phyloP scores from a whole-genome alignment of 2,329 filamentous ascomycete genomes.

The Hypocrella siamensis region DNA sequence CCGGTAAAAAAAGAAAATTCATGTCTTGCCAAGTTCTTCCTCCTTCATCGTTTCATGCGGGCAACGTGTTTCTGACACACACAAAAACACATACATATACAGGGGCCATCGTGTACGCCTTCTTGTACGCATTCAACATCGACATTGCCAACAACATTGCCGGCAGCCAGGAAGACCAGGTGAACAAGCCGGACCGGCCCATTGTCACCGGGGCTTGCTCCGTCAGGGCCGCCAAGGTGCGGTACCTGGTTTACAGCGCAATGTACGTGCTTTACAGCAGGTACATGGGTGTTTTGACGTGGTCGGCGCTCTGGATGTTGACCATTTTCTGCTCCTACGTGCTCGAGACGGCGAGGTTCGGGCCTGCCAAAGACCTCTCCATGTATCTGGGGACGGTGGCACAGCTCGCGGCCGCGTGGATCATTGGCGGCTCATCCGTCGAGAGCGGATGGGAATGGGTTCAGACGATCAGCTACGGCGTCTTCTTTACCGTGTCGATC shows the following conservation, averaged over 20 bases:
- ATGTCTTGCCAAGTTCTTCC: too few species aligned
- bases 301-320: background rate
- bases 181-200: background rate
- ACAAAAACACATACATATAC: background rate
- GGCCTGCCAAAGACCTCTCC: background rate
- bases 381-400: background rate
- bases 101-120: background rate
- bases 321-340: conserved; percentile 1
- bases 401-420: background rate
- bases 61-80: too few species aligned
- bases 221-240: background rate
- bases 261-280: background rate
- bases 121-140: background rate
- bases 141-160: background rate
- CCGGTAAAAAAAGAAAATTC: too few species aligned
- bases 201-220: background rate
- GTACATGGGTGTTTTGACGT: background rate
- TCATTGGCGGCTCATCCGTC: background rate
- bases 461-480: background rate
- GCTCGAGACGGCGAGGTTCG: background rate
- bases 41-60: too few species aligned
- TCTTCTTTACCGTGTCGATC: background rate
- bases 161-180: background rate
- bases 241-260: background rate
- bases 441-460: background rate